Conservation (phyloP, 495 filamentous ascomycete species). For the Annulohypoxylon bovei region DNA sequence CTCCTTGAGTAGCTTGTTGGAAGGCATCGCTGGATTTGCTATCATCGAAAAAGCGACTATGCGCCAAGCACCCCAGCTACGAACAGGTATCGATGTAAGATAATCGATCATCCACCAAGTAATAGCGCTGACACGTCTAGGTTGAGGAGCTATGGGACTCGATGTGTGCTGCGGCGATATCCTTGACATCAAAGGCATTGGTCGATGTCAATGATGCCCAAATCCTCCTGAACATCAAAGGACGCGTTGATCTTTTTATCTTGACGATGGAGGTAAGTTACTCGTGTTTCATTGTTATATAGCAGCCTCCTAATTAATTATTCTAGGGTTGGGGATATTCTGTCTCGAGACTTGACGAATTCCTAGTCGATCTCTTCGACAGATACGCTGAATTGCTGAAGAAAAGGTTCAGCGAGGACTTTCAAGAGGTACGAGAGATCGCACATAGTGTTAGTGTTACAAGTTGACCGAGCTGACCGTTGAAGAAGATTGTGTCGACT, state of each 20-base stretch:
- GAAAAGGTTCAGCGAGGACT: constrained; percentile 88
- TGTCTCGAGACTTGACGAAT: constrained; percentile 79
- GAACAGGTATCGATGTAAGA: constrained; percentile 84
- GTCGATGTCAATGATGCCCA: constrained; percentile 83
- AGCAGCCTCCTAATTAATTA: constrained; percentile 35
- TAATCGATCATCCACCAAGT: background rate
- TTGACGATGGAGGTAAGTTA: constrained; percentile 88
- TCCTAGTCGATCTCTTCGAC: constrained; percentile 85
- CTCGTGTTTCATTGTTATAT: constrained; percentile 1
- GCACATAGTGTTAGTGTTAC: constrained; percentile 66
- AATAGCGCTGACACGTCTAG: constrained; percentile 56
- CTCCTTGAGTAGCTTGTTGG: constrained; percentile 83
- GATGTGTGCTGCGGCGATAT: constrained; percentile 89
- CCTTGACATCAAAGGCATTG: constrained; percentile 79
- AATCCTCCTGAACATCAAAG: constrained; percentile 88
- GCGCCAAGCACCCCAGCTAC: constrained; percentile 80
- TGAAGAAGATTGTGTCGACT: constrained; percentile 88
- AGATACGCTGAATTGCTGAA: constrained; percentile 95
- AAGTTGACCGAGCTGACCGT: constrained; percentile 72
- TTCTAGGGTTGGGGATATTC: constrained; percentile 86
- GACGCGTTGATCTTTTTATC: constrained; percentile 91
- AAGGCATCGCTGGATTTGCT: constrained; percentile 94
- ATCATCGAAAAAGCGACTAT: constrained; percentile 96
- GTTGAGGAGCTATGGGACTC: constrained; percentile 98
- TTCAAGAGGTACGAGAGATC: constrained; percentile 79